phyloP scores from a whole-genome alignment of 441 rosid species.

The Iberis amara region DNA sequence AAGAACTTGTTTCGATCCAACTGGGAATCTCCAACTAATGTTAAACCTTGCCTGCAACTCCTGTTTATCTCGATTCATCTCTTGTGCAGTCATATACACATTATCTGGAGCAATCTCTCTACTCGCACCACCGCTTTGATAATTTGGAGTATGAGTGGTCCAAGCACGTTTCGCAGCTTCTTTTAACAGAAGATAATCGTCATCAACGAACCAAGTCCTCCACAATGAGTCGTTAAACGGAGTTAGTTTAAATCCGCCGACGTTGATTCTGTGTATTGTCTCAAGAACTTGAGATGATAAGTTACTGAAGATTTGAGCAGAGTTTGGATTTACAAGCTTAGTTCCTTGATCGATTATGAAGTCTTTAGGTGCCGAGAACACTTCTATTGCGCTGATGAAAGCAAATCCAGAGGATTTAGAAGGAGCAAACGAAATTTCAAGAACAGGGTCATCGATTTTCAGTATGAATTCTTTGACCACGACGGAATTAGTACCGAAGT shows the following conservation, averaged over 20 bases:
- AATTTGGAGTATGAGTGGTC: slow-evolving; percentile 53
- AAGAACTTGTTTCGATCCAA: slow-evolving; percentile 38
- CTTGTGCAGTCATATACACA: slow-evolving; percentile 78
- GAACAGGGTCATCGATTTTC: slow-evolving; percentile 33
- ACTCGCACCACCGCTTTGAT: slow-evolving; percentile 56
- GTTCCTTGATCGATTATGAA: slow-evolving; percentile 61
- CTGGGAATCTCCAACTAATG: slow-evolving; percentile 64
- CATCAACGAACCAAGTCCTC: slow-evolving; percentile 92
- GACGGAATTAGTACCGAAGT: slow-evolving; percentile 34
- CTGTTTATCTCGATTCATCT: slow-evolving; percentile 61
- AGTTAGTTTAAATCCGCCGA: slow-evolving; percentile 68
- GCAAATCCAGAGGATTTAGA: slow-evolving; percentile 44
- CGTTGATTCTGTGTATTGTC: slow-evolving; percentile 73
- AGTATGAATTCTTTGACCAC: slow-evolving; percentile 56
- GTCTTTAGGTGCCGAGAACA: slow-evolving; percentile 63
- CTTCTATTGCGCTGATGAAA: slow-evolving; percentile 69
- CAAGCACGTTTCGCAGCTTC: slow-evolving; percentile 60
- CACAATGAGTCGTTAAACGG: slow-evolving; percentile 84
- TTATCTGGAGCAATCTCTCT: slow-evolving; percentile 69
- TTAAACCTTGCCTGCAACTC: slow-evolving; percentile 45
- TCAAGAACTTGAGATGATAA: slow-evolving; percentile 59
- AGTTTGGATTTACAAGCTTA: slow-evolving; percentile 37
- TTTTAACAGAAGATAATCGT: slow-evolving; percentile 51
- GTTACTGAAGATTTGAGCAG: slow-evolving; percentile 45
- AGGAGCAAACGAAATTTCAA: slow-evolving; percentile 49